A percentile compares a stretch with the other conserved stretches of the same genome.
phyloP scores from a whole-genome alignment of 306 rosid genomes.

The Hippophae rhamnoides region DNA sequence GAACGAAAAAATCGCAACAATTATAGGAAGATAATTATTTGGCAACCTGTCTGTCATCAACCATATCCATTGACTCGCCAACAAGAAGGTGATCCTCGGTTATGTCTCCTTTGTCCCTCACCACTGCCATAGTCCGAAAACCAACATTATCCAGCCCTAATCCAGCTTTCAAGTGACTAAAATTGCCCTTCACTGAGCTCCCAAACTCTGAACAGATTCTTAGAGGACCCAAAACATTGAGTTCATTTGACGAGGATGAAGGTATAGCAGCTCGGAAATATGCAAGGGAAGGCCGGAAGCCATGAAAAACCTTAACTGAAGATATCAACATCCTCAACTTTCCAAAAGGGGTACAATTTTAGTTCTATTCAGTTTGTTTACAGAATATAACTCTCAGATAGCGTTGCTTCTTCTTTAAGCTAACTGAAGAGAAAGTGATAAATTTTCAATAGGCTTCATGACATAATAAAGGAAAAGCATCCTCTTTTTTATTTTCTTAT shows the following conservation, averaged over 20 bases:
- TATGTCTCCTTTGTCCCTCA: slow-evolving; percentile 10
- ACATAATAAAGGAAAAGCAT: neutral
- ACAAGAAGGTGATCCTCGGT: slow-evolving; percentile 2
- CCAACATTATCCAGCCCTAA: slow-evolving; percentile 4
- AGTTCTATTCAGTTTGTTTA: neutral
- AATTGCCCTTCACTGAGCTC: slow-evolving; percentile 2
- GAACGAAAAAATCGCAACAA: neutral
- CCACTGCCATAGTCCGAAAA: slow-evolving; percentile 14
- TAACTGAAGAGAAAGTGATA: neutral
- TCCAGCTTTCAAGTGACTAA: slow-evolving; percentile 9
- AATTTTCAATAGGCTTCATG: neutral
- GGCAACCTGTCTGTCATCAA: slow-evolving; percentile 17
- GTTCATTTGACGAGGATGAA: slow-evolving; percentile 1
- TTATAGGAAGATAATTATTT: neutral
- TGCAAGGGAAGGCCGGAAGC: slow-evolving; percentile 6
- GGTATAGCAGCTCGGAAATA: neutral
- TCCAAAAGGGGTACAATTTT: neutral
- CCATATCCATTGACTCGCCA: slow-evolving; percentile 7
- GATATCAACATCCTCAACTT: slow-evolving; percentile 13
- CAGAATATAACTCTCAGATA: neutral
- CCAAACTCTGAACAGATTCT: slow-evolving; percentile 5
- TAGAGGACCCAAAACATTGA: neutral
- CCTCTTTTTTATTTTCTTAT: neutral
- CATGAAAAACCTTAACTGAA: slow-evolving; percentile 6
- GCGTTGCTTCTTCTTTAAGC: neutral